Evolutionary conservation across 2,329 filamentous ascomycete genomes (phyloP), one percentile per base, ranked within the genome.

Genomic region (Onygena corvina): DNA sequence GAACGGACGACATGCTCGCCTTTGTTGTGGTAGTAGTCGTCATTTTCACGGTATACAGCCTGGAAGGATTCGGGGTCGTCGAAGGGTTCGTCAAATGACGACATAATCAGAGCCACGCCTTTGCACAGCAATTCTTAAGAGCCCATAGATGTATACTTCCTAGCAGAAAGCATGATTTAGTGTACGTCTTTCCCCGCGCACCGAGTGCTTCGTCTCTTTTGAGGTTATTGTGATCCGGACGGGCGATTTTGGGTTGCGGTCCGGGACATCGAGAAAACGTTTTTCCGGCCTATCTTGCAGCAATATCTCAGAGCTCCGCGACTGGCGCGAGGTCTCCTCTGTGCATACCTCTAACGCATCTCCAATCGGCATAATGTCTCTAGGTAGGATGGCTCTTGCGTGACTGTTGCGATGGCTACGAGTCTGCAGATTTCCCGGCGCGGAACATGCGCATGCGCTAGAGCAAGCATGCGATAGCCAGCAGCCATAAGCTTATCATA

Each of bases 341-440:
- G 5, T 5, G 11, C 4, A n/a, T 18, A 8, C 20, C 18, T 3
- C 11, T 14, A 40, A 11, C 36, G 14, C 11, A 40, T 40, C 11
- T 40, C 18, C n/a, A 40, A 11, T 18, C 18, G n/a, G 5, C 36
- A 21, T 23, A 18, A 51, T 51, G 49, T 46, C 46, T 48, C 35
- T 46, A 48, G 49, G 49, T 51, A 35, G 18, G 48, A 34, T 30
- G 2, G 11, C 8, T n/a, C n/a, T 23, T 44, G 29, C 8, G 23
- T 35, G n/a, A n/a, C n/a, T 35, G 9, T 21, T 5, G 29, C 3
- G 1, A 9, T 25, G 7, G 6, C n/a, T 9, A 5, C 2, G 16
- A 7, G 14, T 47, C 27, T 5, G 18, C 35, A 20, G 16, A 7
- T 20, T 40, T 11, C 8, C 35, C 30, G 7, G 30, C 7, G 7